Evolutionary conservation across 768 basidiomycete species (phyloP), one percentile per base, ranked within the genome.

Genomic region (Boletus rubroflammeus): DNA sequence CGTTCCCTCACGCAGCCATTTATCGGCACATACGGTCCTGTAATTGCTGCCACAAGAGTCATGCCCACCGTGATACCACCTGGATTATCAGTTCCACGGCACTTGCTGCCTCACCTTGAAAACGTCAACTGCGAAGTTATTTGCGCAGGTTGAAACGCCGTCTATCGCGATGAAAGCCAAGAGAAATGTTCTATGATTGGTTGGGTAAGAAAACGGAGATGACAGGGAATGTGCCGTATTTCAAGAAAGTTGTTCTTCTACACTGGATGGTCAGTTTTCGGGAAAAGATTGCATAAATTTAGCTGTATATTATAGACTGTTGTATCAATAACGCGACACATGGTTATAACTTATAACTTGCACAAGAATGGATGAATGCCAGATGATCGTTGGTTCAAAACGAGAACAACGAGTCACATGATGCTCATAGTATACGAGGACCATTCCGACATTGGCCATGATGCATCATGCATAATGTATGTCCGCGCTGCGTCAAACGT

Each of bases 381-480:
- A n/a, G n/a, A n/a, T n/a, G n/a, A n/a, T n/a, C n/a, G 29, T 29
- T 29, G 29, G 32, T 32, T 32, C 32, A 32, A 8, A 32, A 14
- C 13, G 5, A 5, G 31, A 32, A 32, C 13, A n/a, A n/a, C n/a
- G 23, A 17, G 43, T 45, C 44, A 45, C 44, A 26, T 44, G 42
- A 28, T 44, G 8, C 17, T 1, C 15, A 6, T 1, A 10, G 15
- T 26, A 26, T 42, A 25, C 15, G 23, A 23, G 19, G 44, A n/a
- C 26, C 32, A 23, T 43, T 50, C 52, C 52, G 52, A 60, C 34
- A 26, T 25, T 43, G 10, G 6, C 43, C n/a, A n/a, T 13, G 43
- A 11, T 45, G 43, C n/a, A n/a, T 13, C 28, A 11, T 45, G 43
- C n/a, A 45, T 11, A 26, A 60, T 60, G 58, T 29, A 31, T 21